Base-by-base conservation (phyloP, 2,329 filamentous ascomycete genomes). In the Exophiala viscosa region DNA sequence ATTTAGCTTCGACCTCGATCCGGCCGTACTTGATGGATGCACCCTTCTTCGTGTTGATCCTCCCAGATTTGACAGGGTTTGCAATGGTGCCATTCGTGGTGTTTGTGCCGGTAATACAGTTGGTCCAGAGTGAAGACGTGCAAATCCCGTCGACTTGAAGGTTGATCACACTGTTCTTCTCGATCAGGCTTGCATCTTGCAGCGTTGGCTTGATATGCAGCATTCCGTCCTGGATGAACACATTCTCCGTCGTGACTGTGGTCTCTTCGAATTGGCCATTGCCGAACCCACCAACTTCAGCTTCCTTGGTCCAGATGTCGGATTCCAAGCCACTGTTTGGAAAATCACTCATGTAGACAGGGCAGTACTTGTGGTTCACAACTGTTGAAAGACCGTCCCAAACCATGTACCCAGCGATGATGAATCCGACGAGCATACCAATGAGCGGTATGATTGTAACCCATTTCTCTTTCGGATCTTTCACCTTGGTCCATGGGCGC, bases 261-360 rank as follows among this genome's bases (percentile, higher is more conserved):
- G 89, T 92, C 72, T 84, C 73, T 61, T 91, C 85, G 66, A 95
- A 95, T 67, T 92, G 82, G 45, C 88, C 88, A 61, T 93, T 92
- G 52, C 89, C 60, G 34, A 61, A 62, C 8, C 60, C 60, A 11
- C 60, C 60, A 15, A 62, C 58, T 61, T 90, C 82, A 3, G 87
- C 83, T 68, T 91, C 88, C 62, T 86, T 85, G 1, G 80, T 83
- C 88, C 88, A 92, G 34, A 62, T 45, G 17, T 58, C 48, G 1
- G 72, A 67, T 63, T 86, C 75, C 53, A 86, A 73, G 0, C 80
- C 82, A 33, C 72, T 69, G 0, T 76, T 73, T 0, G 77, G 74
- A 64, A 87, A 91, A 62, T 82, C 76, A 28, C 90, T 87, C 47
- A 81, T 77, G 45, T 89, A 71, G 1, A 90, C 77, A 2, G 78